Percentiles rank a stretch among this genome's conserved stretches.
Evolutionary conservation across 1,284 basidiomycete species (phyloP).

Genomic region (Melampsora americana): DNA sequence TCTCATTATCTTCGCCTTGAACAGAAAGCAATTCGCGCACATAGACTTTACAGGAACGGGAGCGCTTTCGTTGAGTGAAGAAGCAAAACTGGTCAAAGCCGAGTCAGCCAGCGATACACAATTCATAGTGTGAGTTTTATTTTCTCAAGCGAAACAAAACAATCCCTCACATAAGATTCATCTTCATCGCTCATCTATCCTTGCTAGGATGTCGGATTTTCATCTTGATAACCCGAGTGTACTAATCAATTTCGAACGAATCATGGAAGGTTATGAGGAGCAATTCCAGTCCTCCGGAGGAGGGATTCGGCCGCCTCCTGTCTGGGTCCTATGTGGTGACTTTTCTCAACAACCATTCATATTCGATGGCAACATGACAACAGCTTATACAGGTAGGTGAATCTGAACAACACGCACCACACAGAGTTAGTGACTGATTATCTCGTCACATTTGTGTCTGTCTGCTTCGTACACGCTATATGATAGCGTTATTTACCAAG

Average conservation of each 20-base stretch:
- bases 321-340: slow-evolving; percentile 91
- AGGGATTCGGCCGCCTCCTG: slow-evolving; percentile 67
- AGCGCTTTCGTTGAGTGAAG: slow-evolving; percentile 83
- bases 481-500: slow-evolving; percentile 28
- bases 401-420: background rate
- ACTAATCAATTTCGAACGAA: slow-evolving; percentile 70
- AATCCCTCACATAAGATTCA: background rate
- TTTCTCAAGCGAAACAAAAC: slow-evolving; percentile 57
- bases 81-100: slow-evolving; percentile 61
- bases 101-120: slow-evolving; percentile 24
- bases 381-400: slow-evolving; percentile 21
- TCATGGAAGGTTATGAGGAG: slow-evolving; percentile 89
- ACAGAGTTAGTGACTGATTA: slow-evolving; percentile 4
- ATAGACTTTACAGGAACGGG: slow-evolving; percentile 93
- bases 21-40: slow-evolving; percentile 82
- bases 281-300: slow-evolving; percentile 58
- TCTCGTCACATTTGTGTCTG: background rate
- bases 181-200: background rate
- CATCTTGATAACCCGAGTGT: slow-evolving; percentile 88
- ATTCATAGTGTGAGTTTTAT: slow-evolving; percentile 17
- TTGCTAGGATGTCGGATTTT: slow-evolving; percentile 71
- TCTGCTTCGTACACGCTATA: too few species aligned
- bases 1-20: slow-evolving; percentile 21
- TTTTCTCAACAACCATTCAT: slow-evolving; percentile 66
- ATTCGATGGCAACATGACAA: slow-evolving; percentile 33